These are phyloP conservation scores for Sporothrix globosa DNA, from an alignment of 2,329 filamentous ascomycete genomes.

Conservation along the genomic window DNA sequence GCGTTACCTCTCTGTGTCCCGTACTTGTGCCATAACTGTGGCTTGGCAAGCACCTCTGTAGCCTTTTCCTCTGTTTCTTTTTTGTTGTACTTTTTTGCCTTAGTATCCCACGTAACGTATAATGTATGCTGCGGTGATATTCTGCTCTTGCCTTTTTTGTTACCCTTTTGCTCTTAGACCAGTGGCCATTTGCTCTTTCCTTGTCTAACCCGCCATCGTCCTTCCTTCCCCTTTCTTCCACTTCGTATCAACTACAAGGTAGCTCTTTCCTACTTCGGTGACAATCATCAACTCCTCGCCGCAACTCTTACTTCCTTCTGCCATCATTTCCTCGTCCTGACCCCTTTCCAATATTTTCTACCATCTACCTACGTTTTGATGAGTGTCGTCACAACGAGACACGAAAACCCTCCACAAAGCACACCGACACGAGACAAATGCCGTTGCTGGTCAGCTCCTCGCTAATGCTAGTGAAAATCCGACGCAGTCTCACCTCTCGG, in stretches of 20 bases:
- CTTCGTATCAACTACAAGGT: background rate
- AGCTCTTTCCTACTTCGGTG: slow-evolving; percentile 17
- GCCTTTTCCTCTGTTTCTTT: too few relatives aligned
- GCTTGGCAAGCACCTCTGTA: background rate
- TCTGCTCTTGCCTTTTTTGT: background rate
- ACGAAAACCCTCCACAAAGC: background rate
- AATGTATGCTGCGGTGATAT: too few relatives aligned
- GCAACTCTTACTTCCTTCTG: background rate
- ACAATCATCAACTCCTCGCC: background rate
- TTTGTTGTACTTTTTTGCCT: background rate
- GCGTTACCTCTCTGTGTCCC: too few relatives aligned
- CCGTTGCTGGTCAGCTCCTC: background rate
- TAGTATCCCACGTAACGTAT: background rate
- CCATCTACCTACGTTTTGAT: background rate
- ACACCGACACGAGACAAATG: background rate
- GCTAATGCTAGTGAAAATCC: background rate
- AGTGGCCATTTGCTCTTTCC: background rate
- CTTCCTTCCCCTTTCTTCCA: background rate
- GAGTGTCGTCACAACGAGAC: background rate
- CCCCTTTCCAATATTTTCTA: background rate
- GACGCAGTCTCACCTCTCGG: background rate
- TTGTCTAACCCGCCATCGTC: background rate
- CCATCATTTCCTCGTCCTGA: background rate
- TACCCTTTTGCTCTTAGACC: background rate
- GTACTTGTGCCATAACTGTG: slow-evolving; percentile 10